A percentile compares a stretch with the other conserved stretches of the same genome.
These are phyloP conservation scores for Monascus ruber DNA, from an alignment of 2,329 filamentous ascomycete genomes.

Conservation along the genomic window DNA sequence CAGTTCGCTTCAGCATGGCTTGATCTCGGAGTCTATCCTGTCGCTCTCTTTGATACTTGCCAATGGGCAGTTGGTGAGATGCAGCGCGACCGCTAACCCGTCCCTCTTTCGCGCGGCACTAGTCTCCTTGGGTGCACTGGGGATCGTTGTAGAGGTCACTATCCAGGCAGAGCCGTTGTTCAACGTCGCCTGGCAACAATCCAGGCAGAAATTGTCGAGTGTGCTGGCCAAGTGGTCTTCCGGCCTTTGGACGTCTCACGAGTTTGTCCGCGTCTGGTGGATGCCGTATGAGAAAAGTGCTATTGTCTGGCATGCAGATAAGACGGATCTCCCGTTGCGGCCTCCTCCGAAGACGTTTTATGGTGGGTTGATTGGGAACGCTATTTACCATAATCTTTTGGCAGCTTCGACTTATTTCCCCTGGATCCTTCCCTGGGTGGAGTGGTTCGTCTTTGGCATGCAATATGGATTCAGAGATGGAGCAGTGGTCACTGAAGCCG, in stretches of 20 bases:
- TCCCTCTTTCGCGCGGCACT: constrained; percentile 82
- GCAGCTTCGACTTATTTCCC: constrained; percentile 69
- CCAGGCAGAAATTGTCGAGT: constrained; percentile 56
- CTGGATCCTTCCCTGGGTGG: constrained; percentile 70
- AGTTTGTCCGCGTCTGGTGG: constrained; percentile 97
- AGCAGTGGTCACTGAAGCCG: constrained; percentile 55
- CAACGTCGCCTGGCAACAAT: constrained; percentile 78
- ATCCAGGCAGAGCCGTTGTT: constrained; percentile 70
- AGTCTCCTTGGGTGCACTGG: constrained; percentile 76
- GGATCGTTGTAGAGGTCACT: constrained; percentile 82
- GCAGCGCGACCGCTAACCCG: constrained; percentile 54
- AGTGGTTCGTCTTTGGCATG: constrained; percentile 96
- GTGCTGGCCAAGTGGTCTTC: constrained; percentile 62
- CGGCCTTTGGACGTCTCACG: constrained; percentile 67
- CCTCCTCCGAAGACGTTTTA: constrained; percentile 63
- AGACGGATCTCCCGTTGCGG: constrained; percentile 51
- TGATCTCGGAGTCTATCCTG: constrained; percentile 68
- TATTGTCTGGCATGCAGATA: constrained; percentile 81
- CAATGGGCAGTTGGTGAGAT: constrained; percentile 62
- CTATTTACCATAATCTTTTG: constrained; percentile 84
- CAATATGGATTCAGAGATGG: constrained; percentile 77
- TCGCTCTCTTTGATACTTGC: constrained; percentile 70
- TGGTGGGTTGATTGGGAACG: constrained; percentile 69
- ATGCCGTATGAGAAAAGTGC: constrained; percentile 82
- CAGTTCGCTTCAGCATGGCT: constrained; percentile 69